Base-by-base conservation (phyloP, 2,329 filamentous ascomycete genomes). In the Ophiostoma sp. region DNA sequence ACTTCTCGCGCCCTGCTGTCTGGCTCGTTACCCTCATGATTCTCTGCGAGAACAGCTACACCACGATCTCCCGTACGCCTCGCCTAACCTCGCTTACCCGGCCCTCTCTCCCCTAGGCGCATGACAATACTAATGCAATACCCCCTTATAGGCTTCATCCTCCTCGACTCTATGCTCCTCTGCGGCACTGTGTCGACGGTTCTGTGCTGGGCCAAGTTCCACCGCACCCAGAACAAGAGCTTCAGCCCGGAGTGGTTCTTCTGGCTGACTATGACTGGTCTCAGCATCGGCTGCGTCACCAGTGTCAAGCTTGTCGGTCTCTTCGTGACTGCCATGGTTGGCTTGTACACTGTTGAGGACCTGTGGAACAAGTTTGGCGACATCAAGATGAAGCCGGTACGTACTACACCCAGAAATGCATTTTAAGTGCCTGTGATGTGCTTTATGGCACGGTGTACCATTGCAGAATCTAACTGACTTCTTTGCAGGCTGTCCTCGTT, bases 101-200 rank as follows among this genome's bases (percentile, higher is more conserved):
- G 1, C 57, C n/a, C 4, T 2, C 33, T 2, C 36, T 48, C 9
- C 39, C 3, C 9, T 17, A n/a, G 31, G 63, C 36, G 8, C 11
- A 15, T 33, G 7, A 39, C n/a, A 42, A 59, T 25, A 39, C 61
- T 66, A 25, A 71, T 19, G 2, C 15, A 3, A 9, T 12, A 12
- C 1, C n/a, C 6, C n/a, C n/a, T n/a, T n/a, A n/a, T 42, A 76
- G 75, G 76, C 75, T 99, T 99, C 82, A 98, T 99, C 79, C 91
- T 99, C 31, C 90, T 99, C 79, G 96, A 99, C 83, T 98, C 96
- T 0, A 99, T 99, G 96, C 89, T 99, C 70, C 89, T 99, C 52
- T 98, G 95, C 85, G 98, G 97, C 81, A 99, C 97, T n/a, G 96
- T 98, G 78, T 95, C 94, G 19, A 99, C 96, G 6, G 93, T 97